phyloP scores from a whole-genome alignment of 2,329 filamentous ascomycete genomes.

The Pseudogymnoascus sp. region DNA sequence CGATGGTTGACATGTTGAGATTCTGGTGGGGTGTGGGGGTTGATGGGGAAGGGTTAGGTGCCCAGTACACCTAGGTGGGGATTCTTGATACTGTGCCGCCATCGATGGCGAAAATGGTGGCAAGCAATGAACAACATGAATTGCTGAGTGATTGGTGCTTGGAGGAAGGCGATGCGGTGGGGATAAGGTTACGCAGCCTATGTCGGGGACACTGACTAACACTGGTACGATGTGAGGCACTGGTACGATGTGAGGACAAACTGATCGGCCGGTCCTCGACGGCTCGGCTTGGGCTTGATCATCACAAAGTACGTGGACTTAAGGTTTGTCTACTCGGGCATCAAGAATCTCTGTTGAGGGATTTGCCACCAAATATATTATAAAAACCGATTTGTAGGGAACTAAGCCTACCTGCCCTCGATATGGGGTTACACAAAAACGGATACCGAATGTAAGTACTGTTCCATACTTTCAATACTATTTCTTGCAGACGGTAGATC shows the following conservation, averaged over 20 bases:
- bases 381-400: not conserved
- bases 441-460: not conserved
- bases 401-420: not conserved
- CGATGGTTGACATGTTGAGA: conserved; percentile 1
- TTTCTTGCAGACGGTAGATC: not conserved
- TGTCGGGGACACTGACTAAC: not conserved
- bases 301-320: not conserved
- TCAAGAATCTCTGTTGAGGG: not conserved
- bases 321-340: not conserved
- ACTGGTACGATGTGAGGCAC: not conserved
- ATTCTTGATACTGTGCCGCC: conserved; percentile 1
- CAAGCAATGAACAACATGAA: not conserved
- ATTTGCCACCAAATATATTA: conserved; percentile 1
- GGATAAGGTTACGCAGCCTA: conserved; percentile 5
- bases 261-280: not conserved
- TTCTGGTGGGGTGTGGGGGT: conserved; percentile 3
- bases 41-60: not conserved
- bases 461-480: conserved; percentile 2
- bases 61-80: not conserved
- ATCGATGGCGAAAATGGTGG: conserved; percentile 3
- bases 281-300: not conserved
- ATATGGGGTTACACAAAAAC: not conserved
- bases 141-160: not conserved
- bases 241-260: not conserved
- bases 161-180: not conserved